Percentiles rank a stretch among this genome's conserved stretches.
Evolutionary conservation across 2,329 filamentous ascomycete species (phyloP).

Genomic region (Pseudogymnoascus sp.): DNA sequence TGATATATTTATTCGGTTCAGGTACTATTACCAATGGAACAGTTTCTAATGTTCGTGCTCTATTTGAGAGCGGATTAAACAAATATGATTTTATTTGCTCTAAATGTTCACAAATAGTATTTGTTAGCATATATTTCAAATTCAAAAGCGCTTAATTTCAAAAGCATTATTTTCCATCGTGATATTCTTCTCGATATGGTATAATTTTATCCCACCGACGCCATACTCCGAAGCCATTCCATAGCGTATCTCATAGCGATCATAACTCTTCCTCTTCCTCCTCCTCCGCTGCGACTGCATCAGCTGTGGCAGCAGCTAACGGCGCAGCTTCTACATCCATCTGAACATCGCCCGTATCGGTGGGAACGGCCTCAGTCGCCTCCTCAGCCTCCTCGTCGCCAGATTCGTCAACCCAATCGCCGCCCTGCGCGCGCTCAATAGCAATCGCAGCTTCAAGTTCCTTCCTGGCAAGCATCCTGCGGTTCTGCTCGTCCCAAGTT

Average conservation of each 20-base stretch:
- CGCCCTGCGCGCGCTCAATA: neutral
- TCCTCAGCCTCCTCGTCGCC: constrained; percentile 5
- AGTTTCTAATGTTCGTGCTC: neutral
- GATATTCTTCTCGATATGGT: constrained; percentile 10
- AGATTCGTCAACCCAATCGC: neutral
- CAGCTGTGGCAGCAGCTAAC: neutral
- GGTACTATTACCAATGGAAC: neutral
- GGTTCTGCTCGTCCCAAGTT: constrained; percentile 53
- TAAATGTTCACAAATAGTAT: neutral
- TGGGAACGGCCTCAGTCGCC: neutral
- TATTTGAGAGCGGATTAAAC: neutral
- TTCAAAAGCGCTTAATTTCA: neutral
- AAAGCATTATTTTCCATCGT: constrained; percentile 7
- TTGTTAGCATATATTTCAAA: neutral
- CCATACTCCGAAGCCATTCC: neutral
- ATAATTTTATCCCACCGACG: constrained; percentile 10
- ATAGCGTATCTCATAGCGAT: constrained; percentile 2
- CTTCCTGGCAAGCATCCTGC: constrained; percentile 26
- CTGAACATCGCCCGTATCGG: neutral
- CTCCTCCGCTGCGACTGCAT: neutral
- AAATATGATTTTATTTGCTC: neutral
- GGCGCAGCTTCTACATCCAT: neutral
- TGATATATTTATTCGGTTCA: neutral
- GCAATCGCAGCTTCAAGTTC: constrained; percentile 15
- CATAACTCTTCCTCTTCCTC: constrained; percentile 2